Evolutionary conservation across 169 alveolate species (phyloP), one percentile per base, ranked within the genome.

Genomic region (Cystoisospora suis): DNA sequence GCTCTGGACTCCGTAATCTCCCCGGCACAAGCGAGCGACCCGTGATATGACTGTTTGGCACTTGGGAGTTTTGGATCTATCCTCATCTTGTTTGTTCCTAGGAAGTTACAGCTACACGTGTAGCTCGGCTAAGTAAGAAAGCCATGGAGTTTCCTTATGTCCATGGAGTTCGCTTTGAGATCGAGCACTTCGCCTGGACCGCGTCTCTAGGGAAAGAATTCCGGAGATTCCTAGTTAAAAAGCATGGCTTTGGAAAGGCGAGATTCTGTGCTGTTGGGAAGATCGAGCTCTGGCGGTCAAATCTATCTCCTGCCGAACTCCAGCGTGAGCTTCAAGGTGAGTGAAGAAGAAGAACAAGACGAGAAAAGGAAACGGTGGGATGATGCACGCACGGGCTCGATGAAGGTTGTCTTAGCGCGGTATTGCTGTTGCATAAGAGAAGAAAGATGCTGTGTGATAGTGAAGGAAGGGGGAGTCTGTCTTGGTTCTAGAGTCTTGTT

Each of bases 101-200:
- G 90, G 93, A 89, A 45, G 81, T 72, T 15, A 80, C 93, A 9
- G 90, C 86, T 20, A 89, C 87, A 29, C 94, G 94, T 3, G 88
- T 91, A 20, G 89, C 61, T 20, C 88, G 91, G 5, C 65, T 91
- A 38, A 81, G 92, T 80, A 38, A 75, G n/a, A 65, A 87, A 9
- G 94, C 94, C 7, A 85, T 85, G 91, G 92, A 91, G 53, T 46
- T 91, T 53, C 94, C 94, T 36, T 91, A 91, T 42, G 94, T 91
- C 65, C 94, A 85, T 58, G 94, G 94, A 15, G 94, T 91, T 20
- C 85, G 86, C 7, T 91, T 91, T 70, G 94, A 91, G 49, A 91
- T 91, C 9, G 94, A 75, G 61, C 45, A 83, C 36, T 91, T 91
- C 32, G 87, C 91, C 0, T 85, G 94, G 91, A 75, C 81, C 75